These are phyloP conservation scores for Arabidopsis arenosa DNA, from an alignment of 345 rosid genomes.

Conservation along the genomic window DNA sequence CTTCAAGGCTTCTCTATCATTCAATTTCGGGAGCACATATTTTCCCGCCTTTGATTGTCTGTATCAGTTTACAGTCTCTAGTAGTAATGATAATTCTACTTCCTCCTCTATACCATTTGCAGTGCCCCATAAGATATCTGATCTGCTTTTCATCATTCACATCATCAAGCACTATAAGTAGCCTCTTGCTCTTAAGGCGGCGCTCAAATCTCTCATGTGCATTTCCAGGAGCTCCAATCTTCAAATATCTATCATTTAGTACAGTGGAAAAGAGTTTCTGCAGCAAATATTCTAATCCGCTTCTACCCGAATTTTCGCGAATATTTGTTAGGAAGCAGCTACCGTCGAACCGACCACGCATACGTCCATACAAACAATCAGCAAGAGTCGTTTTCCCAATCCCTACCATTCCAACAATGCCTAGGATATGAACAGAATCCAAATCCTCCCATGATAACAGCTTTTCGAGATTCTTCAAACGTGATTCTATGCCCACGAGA, in stretches of 20 bases:
- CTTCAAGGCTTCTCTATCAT: constrained; percentile 40
- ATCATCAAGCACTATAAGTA: constrained; percentile 50
- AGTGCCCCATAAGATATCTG: constrained; percentile 28
- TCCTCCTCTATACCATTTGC: constrained; percentile 43
- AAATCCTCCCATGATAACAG: constrained; percentile 21
- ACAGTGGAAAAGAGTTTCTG: constrained; percentile 32
- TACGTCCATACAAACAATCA: constrained; percentile 47
- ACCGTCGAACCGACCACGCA: constrained; percentile 48
- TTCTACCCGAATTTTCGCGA: constrained; percentile 39
- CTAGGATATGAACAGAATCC: constrained; percentile 39
- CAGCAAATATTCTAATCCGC: constrained; percentile 35
- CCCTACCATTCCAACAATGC: constrained; percentile 62
- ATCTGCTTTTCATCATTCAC: constrained; percentile 40
- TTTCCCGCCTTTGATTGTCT: constrained; percentile 32
- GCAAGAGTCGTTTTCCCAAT: constrained; percentile 67
- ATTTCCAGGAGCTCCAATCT: constrained; percentile 35
- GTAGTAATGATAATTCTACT: constrained; percentile 46
- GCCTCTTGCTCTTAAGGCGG: constrained; percentile 36
- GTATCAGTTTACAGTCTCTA: constrained; percentile 44
- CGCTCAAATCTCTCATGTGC: constrained; percentile 37
- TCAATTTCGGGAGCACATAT: constrained; percentile 38
- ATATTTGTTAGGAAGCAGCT: constrained; percentile 52
- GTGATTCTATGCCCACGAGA: constrained; percentile 47
- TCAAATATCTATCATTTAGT: constrained; percentile 5
- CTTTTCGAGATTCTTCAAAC: constrained; percentile 25